Percentiles rank a stretch among this genome's conserved stretches.
Evolutionary conservation across 805 yeast genomes (phyloP).

Genomic region (Geotrichum ghanense): DNA sequence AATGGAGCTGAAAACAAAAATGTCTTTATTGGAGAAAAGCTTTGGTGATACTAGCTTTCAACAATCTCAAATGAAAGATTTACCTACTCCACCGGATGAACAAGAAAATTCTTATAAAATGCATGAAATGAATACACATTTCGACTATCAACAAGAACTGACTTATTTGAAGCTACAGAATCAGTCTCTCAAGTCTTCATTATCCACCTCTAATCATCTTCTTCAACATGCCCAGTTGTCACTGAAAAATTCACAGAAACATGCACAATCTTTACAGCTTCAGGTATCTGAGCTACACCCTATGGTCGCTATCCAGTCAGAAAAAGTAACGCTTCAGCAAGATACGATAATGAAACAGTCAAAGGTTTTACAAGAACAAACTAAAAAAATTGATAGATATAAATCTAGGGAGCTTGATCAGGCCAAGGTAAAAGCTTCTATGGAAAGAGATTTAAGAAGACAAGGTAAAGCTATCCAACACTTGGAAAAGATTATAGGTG

Average conservation of each 20-base stretch:
- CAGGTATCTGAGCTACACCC: background rate
- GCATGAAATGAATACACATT: too few relatives aligned
- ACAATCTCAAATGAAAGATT: too few relatives aligned
- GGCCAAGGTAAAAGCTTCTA: slow-evolving; percentile 16
- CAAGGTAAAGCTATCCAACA: slow-evolving; percentile 15
- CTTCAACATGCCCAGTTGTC: background rate
- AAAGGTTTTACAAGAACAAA: background rate
- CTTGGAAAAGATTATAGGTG: slow-evolving; percentile 21
- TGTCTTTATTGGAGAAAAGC: slow-evolving; percentile 19
- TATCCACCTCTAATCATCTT: background rate
- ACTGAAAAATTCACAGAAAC: background rate
- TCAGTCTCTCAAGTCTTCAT: background rate
- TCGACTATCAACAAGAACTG: background rate
- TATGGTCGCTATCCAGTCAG: background rate
- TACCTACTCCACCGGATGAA: too few relatives aligned
- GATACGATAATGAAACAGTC: background rate
- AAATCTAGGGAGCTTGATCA: slow-evolving; percentile 10
- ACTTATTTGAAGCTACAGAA: background rate
- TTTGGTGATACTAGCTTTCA: background rate
- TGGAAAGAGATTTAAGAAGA: slow-evolving; percentile 16
- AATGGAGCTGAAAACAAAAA: slow-evolving; percentile 18
- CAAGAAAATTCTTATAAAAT: too few relatives aligned
- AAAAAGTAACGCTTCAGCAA: background rate
- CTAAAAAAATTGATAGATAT: background rate
- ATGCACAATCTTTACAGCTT: background rate